These are phyloP conservation scores for Triticum dicoccoides DNA, from an alignment of 176 grass and related monocot genomes.

Conservation along the genomic window DNA sequence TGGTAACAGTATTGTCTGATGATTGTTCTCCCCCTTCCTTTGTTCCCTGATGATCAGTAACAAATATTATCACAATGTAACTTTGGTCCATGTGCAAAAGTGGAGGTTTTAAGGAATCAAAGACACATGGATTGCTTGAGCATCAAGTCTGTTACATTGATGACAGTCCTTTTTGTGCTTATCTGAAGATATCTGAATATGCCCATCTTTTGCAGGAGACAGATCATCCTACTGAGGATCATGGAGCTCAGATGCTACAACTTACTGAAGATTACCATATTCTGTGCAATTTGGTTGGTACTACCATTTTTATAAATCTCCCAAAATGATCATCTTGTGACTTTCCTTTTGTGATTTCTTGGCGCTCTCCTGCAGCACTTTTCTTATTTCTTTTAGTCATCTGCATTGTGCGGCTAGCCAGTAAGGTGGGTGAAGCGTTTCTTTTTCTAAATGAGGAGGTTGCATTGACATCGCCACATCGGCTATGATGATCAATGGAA, in stretches of 20 bases:
- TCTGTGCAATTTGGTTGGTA: background rate
- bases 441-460: background rate
- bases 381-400: background rate
- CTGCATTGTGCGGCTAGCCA: background rate
- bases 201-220: background rate
- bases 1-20: background rate
- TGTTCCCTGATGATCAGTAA: background rate
- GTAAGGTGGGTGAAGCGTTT: background rate
- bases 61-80: background rate
- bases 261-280: background rate
- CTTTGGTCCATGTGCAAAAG: conserved; percentile 16
- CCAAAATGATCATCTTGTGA: background rate
- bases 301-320: background rate
- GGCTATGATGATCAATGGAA: background rate
- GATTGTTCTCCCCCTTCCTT: background rate
- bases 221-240: background rate
- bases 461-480: background rate
- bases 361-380: background rate
- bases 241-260: conserved; percentile 7
- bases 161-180: conserved; percentile 19
- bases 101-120: conserved; percentile 28
- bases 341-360: background rate
- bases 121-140: conserved; percentile 22
- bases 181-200: conserved; percentile 29
- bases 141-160: conserved; percentile 24